Conservation (phyloP, 352 stramenopile genomes). For the Phytophthora hibernalis region DNA sequence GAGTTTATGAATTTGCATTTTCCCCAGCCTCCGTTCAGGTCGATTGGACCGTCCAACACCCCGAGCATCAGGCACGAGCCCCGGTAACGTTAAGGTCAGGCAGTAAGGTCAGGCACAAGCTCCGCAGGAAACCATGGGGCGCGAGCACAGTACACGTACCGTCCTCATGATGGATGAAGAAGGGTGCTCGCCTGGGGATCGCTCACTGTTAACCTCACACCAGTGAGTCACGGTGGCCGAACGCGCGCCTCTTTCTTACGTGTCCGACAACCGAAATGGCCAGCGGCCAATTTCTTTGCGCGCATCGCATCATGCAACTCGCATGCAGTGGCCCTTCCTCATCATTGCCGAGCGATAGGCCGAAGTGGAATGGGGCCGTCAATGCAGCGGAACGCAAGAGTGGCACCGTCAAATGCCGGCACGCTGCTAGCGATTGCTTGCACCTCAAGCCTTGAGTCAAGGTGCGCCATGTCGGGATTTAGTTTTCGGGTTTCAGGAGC, state of each 20-base stretch:
- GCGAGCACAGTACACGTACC: too few species aligned
- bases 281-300: neutral
- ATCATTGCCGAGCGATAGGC: neutral
- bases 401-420: conserved; percentile 1
- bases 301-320: too few species aligned
- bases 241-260: neutral
- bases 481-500: too few species aligned
- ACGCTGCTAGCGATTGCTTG: neutral
- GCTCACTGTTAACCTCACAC: too few species aligned
- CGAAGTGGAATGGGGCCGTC: conserved; percentile 1
- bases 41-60: too few species aligned
- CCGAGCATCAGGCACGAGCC: neutral
- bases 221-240: too few species aligned
- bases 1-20: neutral
- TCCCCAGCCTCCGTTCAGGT: too few species aligned
- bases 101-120: neutral
- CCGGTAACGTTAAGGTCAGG: neutral
- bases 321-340: neutral
- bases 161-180: neutral
- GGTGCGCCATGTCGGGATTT: too few species aligned
- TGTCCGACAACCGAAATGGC: neutral
- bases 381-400: neutral
- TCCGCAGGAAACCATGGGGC: too few species aligned
- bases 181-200: too few species aligned
- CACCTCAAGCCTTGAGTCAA: neutral